A percentile compares a stretch with the other conserved stretches of the same genome.
phyloP scores from a whole-genome alignment of 495 filamentous ascomycete species.

The Xylaria telfairii region DNA sequence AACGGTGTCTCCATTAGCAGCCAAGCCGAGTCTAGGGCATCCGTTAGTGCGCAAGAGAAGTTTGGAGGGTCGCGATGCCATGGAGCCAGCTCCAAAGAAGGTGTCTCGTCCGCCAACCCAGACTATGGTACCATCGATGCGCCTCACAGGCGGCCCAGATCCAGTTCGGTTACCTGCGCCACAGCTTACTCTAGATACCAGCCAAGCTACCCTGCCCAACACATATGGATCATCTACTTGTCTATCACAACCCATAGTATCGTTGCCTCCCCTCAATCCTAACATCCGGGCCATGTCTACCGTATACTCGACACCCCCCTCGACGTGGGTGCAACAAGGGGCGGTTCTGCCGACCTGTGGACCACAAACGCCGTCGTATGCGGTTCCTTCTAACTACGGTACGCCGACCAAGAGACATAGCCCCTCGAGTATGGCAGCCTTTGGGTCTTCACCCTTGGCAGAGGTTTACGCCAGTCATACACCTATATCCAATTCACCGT shows the following conservation, averaged over 20 bases:
- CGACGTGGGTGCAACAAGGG: slow-evolving; percentile 40
- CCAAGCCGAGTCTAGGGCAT: slow-evolving; percentile 55
- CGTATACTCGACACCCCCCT: slow-evolving; percentile 46
- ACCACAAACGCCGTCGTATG: slow-evolving; percentile 40
- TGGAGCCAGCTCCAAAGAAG: slow-evolving; percentile 75
- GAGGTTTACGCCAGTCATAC: slow-evolving; percentile 61
- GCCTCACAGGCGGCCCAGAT: slow-evolving; percentile 36
- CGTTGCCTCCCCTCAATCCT: slow-evolving; percentile 51
- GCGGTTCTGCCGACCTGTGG: slow-evolving; percentile 42
- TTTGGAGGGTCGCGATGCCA: slow-evolving; percentile 62
- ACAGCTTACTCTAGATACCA: slow-evolving; percentile 52
- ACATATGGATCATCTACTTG: slow-evolving; percentile 35
- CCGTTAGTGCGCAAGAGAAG: slow-evolving; percentile 68
- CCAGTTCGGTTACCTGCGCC: slow-evolving; percentile 47
- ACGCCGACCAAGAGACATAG: slow-evolving; percentile 53
- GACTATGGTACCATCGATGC: slow-evolving; percentile 46
- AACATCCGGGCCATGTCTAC: slow-evolving; percentile 59
- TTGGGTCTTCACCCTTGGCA: slow-evolving; percentile 57
- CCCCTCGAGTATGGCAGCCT: slow-evolving; percentile 37
- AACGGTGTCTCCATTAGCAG: slow-evolving; percentile 59
- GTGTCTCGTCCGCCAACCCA: slow-evolving; percentile 33
- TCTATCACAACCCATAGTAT: slow-evolving; percentile 45
- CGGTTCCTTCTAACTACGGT: slow-evolving; percentile 40
- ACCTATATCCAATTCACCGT: slow-evolving; percentile 61
- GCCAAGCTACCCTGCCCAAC: slow-evolving; percentile 29